Base-by-base conservation (phyloP, 495 filamentous ascomycete species). In the Mytilinidion resinicola region DNA sequence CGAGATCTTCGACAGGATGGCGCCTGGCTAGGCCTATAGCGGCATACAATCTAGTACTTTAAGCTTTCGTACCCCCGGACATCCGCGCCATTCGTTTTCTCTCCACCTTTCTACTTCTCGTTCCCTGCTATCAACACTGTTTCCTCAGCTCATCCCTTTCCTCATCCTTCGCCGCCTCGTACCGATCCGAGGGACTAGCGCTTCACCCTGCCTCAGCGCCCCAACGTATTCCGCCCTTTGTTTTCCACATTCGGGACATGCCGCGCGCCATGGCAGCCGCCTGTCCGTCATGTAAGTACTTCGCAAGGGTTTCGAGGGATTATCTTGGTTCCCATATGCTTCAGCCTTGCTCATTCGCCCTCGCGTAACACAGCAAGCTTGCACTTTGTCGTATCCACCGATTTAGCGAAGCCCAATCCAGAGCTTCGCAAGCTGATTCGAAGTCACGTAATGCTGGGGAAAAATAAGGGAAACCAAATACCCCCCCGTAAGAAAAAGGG, bases 371-470 rank as follows among this genome's bases (percentile, higher is more conserved):
- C 20, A 43, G 36, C 15, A 55, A 36, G 37, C 35, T 12, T 55
- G 1, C 52, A 44, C 33, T 74, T 72, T 61, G 61, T 71, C 38
- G 64, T 69, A 9, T 63, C 68, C 39, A 75, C 68, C 20, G 55
- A 50, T 6, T 55, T 17, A 56, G 65, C 39, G 51, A 70, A 76
- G 54, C 36, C 61, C 21, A 64, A 72, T 39, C 49, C 69, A 7
- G 63, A 73, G 20, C 49, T 66, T 38, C 72, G 74, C 41, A 75
- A 69, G 58, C 55, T 73, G 12, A 77, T 77, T 55, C 68, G 76
- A 37, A 76, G 74, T 57, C 73, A 77, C 69, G 77, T 78, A 1
- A 80, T 79, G 77, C 64, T 69, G 5, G 77, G 77, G 6, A 78
- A 77, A 67, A 80, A 80, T 55, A 65, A 63, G 37, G 67, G 19